These are phyloP conservation scores for Microcos paniculata DNA, from an alignment of 345 rosid genomes.

Conservation along the genomic window DNA sequence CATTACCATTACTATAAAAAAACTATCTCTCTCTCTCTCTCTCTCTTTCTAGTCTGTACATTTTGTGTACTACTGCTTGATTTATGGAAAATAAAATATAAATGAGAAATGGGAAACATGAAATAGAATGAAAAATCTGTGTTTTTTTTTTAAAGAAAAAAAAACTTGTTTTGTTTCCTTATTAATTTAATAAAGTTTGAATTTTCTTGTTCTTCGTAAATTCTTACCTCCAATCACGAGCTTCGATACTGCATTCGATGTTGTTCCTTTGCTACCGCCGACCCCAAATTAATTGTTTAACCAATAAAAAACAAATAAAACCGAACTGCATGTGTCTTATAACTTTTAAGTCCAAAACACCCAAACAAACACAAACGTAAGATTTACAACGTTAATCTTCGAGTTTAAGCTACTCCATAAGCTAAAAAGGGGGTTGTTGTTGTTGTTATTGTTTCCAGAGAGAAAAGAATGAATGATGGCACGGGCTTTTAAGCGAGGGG, in stretches of 20 bases:
- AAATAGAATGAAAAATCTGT: too few relatives aligned
- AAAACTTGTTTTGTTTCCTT: too few relatives aligned
- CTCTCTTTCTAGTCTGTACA: slow-evolving; percentile 3
- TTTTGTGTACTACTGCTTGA: background rate
- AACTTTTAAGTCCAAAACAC: too few relatives aligned
- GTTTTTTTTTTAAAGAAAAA: too few relatives aligned
- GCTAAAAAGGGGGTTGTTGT: background rate
- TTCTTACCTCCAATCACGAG: slow-evolving; percentile 48
- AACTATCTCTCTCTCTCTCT: background rate
- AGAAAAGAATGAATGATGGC: background rate
- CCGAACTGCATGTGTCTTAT: too few relatives aligned
- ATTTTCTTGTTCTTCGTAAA: slow-evolving; percentile 16
- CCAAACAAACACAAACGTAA: background rate
- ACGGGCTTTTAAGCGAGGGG: slow-evolving; percentile 5
- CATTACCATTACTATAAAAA: slow-evolving; percentile 7
- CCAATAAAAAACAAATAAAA: background rate
- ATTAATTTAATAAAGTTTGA: background rate
- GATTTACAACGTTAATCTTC: slow-evolving; percentile 1
- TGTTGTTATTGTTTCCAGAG: background rate
- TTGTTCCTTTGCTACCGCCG: slow-evolving; percentile 16
- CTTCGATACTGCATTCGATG: slow-evolving; percentile 31
- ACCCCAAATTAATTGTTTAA: slow-evolving; percentile 9
- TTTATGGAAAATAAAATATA: background rate
- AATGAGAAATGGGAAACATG: background rate
- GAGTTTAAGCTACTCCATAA: background rate